Evolutionary conservation across 176 grass and related monocot genomes (phyloP), one percentile per base, ranked within the genome.

Genomic region (Coix lacrymajobi): DNA sequence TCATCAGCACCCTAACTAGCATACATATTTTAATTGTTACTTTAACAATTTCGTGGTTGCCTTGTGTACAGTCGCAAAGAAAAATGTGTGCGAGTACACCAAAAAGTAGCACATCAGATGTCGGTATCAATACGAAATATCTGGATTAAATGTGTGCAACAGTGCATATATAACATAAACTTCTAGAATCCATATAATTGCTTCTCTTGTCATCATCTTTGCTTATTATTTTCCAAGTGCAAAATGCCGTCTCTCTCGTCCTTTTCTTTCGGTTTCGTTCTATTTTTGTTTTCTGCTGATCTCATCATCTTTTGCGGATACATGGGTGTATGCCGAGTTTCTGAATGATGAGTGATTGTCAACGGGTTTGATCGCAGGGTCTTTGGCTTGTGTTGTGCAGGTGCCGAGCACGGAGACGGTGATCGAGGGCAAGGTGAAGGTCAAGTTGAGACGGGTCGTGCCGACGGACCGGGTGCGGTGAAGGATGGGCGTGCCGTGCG

Each of bases 231-330:
- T 83, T 90, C 79, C 66, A 49, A 60, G 88, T 67, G 84, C 88
- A 79, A 90, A 86, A 90, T 60, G 84, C 84, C 79, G 58, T 83
- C 88, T 52, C 66, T 71, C 69, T 82, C 66, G 79, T 86, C 84
- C 69, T 86, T 83, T 74, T 73, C 79, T 79, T 79, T 62, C 69
- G 30, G 69, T 85, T 83, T 79, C 74, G 19, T 85, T 83, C 79
- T 38, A 37, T 86, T 78, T 83, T 90, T 83, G 60, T 87, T 83
- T 72, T 75, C 62, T 60, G 13, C 30, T 83, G 74, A 86, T 61
- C 84, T 90, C 79, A 74, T 79, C 39, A n/a, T 58, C 33, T 33
- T 33, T 4, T n/a, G n/a, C n/a, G n/a, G n/a, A n/a, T n/a, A n/a
- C n/a, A n/a, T n/a, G n/a, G n/a, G n/a, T n/a, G n/a, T n/a, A n/a